Percentiles rank a stretch among this genome's conserved stretches.
phyloP scores from a whole-genome alignment of 495 filamentous ascomycete species.

The Hypoxylon rickii region DNA sequence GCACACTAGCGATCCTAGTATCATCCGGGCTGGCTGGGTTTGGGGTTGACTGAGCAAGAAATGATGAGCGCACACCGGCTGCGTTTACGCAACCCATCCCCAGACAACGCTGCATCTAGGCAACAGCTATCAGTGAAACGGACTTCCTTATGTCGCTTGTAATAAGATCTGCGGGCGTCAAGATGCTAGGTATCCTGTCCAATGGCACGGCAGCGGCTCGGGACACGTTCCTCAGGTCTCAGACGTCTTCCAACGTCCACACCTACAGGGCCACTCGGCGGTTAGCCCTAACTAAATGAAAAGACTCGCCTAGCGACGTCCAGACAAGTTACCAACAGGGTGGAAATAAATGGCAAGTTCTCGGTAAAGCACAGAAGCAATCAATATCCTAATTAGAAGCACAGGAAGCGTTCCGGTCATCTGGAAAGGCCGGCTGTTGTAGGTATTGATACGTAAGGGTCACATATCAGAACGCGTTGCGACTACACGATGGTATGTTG shows the following conservation, averaged over 20 bases:
- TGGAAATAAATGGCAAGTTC: constrained; percentile 21
- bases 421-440: constrained; percentile 22
- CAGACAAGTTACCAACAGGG: constrained; percentile 18
- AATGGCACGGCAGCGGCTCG: constrained; percentile 4
- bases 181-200: constrained; percentile 7
- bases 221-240: constrained; percentile 5
- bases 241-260: not conserved
- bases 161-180: constrained; percentile 38
- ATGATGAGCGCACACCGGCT: constrained; percentile 21
- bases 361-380: constrained; percentile 25
- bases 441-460: constrained; percentile 17
- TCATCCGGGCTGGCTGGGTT: constrained; percentile 19
- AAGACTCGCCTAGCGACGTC: not conserved
- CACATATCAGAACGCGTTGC: constrained; percentile 23
- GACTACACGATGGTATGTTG: constrained; percentile 23
- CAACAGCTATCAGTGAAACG: constrained; percentile 27
- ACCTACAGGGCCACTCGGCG: not conserved
- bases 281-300: not conserved
- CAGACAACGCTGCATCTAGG: constrained; percentile 23
- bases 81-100: constrained; percentile 17
- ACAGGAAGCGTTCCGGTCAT: constrained; percentile 18
- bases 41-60: constrained; percentile 29
- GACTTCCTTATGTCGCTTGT: constrained; percentile 15
- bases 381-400: constrained; percentile 23
- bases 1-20: constrained; percentile 10